phyloP scores from a whole-genome alignment of 2,329 filamentous ascomycete species.

The Dothistroma pini region DNA sequence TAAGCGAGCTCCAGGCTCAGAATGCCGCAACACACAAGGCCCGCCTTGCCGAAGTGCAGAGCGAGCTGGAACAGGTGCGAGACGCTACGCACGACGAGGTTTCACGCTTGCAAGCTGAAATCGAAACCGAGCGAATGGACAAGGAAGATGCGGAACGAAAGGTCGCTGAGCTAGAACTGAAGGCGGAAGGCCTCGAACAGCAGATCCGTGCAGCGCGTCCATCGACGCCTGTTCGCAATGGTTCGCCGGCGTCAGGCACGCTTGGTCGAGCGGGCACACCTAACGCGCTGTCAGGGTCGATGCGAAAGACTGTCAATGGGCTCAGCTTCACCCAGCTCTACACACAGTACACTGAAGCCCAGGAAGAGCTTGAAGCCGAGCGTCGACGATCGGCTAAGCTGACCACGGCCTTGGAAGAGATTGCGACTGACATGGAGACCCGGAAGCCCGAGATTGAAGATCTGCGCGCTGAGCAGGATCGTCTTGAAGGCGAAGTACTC shows the following conservation, averaged over 20 bases:
- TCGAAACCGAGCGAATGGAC: slow-evolving; percentile 54
- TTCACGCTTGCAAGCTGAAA: slow-evolving; percentile 47
- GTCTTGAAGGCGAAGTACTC: slow-evolving; percentile 73
- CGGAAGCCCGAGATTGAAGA: slow-evolving; percentile 87
- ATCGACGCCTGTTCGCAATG: slow-evolving; percentile 51
- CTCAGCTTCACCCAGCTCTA: slow-evolving; percentile 62
- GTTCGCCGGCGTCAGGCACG: slow-evolving; percentile 25
- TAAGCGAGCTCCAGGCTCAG: slow-evolving; percentile 78
- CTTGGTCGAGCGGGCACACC: slow-evolving; percentile 45
- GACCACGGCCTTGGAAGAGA: slow-evolving; percentile 73
- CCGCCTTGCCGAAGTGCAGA: slow-evolving; percentile 66
- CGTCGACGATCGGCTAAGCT: slow-evolving; percentile 72
- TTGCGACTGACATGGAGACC: slow-evolving; percentile 78
- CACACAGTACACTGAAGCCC: slow-evolving; percentile 59
- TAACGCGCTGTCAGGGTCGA: slow-evolving; percentile 47
- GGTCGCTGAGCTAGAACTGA: slow-evolving; percentile 62
- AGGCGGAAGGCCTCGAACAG: slow-evolving; percentile 54
- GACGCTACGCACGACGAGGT: slow-evolving; percentile 62
- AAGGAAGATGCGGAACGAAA: slow-evolving; percentile 60
- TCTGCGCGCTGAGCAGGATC: slow-evolving; percentile 73
- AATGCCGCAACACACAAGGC: slow-evolving; percentile 68
- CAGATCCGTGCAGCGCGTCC: slow-evolving; percentile 36
- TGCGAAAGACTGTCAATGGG: slow-evolving; percentile 49
- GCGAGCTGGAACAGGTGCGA: slow-evolving; percentile 59
- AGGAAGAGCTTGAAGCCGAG: slow-evolving; percentile 70